Percentiles rank a stretch among this genome's conserved stretches.
Evolutionary conservation across 1,139 yeast genomes (phyloP).

Genomic region (Ogataea hybrid): DNA sequence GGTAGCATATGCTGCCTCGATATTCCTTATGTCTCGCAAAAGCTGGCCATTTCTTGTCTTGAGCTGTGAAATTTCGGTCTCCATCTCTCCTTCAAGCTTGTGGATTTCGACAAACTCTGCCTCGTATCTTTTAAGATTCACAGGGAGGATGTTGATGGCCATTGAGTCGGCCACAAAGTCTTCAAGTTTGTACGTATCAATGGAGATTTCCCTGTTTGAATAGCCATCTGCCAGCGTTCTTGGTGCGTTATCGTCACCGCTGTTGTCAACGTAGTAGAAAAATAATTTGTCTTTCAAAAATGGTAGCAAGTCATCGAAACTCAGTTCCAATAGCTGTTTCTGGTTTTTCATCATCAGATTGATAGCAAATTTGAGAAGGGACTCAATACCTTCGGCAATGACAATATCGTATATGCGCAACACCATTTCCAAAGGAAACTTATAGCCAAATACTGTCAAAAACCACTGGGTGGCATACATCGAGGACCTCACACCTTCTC

Average conservation of each 20-base stretch:
- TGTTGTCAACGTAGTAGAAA: constrained; percentile 56
- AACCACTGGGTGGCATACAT: constrained; percentile 99
- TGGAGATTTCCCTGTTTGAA: constrained; percentile 23
- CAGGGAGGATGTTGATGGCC: constrained; percentile 67
- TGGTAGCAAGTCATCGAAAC: constrained; percentile 72
- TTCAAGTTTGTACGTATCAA: constrained; percentile 57
- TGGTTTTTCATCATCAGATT: constrained; percentile 73
- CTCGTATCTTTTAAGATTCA: constrained; percentile 64
- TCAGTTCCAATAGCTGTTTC: constrained; percentile 51
- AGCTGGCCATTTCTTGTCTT: constrained; percentile 68
- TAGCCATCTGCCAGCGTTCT: constrained; percentile 16
- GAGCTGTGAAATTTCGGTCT: constrained; percentile 65
- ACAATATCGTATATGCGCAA: constrained; percentile 81
- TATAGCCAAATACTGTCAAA: constrained; percentile 88
- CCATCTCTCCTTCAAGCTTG: constrained; percentile 62
- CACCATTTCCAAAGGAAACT: constrained; percentile 83
- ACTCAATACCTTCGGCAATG: constrained; percentile 85
- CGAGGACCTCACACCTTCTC: constrained; percentile 83
- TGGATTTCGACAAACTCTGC: constrained; percentile 76
- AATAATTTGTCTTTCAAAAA: constrained; percentile 80
- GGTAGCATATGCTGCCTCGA: constrained; percentile 67
- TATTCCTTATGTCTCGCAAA: constrained; percentile 67
- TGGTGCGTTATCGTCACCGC: constrained; percentile 6
- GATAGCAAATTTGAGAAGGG: constrained; percentile 75
- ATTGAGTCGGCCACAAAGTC: constrained; percentile 80